Conservation (phyloP, 176 grass and related monocot species). For the Cymbopogon citratus region DNA sequence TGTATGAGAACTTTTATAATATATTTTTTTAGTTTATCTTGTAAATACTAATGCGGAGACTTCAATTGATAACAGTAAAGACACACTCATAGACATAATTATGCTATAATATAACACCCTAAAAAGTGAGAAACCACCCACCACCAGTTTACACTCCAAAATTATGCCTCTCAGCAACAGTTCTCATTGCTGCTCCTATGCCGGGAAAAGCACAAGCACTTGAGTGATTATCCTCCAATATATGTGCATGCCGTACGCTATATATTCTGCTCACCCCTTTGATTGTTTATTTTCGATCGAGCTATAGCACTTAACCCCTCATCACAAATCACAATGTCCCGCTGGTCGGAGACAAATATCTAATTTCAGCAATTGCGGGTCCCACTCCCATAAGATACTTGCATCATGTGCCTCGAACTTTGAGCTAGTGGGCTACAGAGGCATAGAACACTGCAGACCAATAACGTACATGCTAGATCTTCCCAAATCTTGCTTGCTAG, state of each 20-base stretch:
- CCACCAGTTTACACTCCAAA: not conserved
- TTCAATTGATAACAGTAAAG: too few relatives aligned
- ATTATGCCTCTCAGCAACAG: not conserved
- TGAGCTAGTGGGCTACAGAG: not conserved
- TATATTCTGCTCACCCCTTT: not conserved
- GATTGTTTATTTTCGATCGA: slow-evolving; percentile 1
- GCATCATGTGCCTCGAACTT: not conserved
- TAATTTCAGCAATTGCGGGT: not conserved
- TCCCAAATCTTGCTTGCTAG: slow-evolving; percentile 7
- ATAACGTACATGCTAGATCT: slow-evolving; percentile 8
- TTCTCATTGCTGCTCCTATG: not conserved
- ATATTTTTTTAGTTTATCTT: too few relatives aligned
- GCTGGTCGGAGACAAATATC: slow-evolving; percentile 6
- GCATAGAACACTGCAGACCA: not conserved
- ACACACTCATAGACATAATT: not conserved
- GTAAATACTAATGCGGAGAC: too few relatives aligned
- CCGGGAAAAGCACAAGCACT: slow-evolving; percentile 7
- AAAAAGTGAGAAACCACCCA: not conserved
- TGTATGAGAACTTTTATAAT: too few relatives aligned
- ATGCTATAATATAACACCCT: not conserved
- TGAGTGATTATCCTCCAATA: not conserved
- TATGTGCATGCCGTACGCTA: not conserved
- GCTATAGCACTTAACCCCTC: not conserved
- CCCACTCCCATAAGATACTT: not conserved
- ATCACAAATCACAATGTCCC: slow-evolving; percentile 17